Conservation (phyloP, 1,139 yeast species). For the Zhuliangozyma blackwelliae region DNA sequence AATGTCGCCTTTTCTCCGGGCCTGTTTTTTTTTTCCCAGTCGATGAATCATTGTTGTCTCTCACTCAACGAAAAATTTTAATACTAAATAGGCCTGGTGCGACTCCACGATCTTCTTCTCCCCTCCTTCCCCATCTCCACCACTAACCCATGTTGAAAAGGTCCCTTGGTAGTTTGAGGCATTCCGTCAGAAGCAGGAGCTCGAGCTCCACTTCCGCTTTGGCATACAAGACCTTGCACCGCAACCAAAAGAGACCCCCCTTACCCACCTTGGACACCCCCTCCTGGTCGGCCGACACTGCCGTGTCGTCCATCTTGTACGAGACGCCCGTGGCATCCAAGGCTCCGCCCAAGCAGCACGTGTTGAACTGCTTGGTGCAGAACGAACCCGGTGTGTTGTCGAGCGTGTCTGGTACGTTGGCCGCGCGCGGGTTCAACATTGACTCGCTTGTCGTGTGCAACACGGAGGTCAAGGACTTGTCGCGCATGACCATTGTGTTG, state of each 20-base stretch:
- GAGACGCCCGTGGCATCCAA: conserved; percentile 81
- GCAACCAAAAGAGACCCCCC: conserved; percentile 83
- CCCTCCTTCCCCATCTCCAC: neutral
- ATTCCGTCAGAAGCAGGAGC: conserved; percentile 21
- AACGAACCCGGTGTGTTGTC: conserved; percentile 98
- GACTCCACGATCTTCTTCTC: neutral
- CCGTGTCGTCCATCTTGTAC: conserved; percentile 89
- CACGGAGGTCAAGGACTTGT: conserved; percentile 92
- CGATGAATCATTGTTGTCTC: neutral
- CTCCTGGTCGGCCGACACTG: conserved; percentile 91
- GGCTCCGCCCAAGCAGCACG: conserved; percentile 75
- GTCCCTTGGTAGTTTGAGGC: conserved; percentile 7
- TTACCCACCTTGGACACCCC: conserved; percentile 95
- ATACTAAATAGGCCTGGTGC: too few relatives aligned
- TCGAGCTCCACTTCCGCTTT: conserved; percentile 85
- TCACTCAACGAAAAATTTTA: too few relatives aligned
- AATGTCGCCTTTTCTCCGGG: too few relatives aligned
- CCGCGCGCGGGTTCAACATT: conserved; percentile 97
- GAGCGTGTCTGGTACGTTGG: conserved; percentile 89
- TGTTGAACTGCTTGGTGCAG: conserved; percentile 93
- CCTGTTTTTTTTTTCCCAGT: neutral
- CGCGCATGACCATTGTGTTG: conserved; percentile 94
- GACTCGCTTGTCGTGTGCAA: conserved; percentile 95
- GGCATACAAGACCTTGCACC: conserved; percentile 88
- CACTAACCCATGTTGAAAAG: conserved; percentile 7